These are phyloP conservation scores for Mortierella antarctica DNA, from an alignment of 192 early-diverging fungal genomes.

Conservation along the genomic window DNA sequence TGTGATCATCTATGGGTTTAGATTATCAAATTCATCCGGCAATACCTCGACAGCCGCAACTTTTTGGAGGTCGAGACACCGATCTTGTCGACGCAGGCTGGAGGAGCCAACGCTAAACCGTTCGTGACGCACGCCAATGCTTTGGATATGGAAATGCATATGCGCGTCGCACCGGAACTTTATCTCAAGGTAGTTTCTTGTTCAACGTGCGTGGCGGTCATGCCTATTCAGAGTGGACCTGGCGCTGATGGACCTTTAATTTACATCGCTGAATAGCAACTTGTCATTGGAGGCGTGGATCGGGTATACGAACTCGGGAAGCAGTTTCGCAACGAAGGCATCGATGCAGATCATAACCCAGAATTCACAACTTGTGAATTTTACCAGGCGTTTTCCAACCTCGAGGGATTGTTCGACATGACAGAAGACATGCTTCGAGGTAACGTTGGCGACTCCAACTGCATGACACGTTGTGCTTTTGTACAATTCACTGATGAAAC, in stretches of 20 bases:
- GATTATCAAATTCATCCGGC: conserved; percentile 71
- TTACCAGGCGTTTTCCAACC: conserved; percentile 82
- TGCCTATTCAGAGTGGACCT: neutral
- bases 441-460: neutral
- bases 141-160: conserved; percentile 72
- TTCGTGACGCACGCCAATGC: conserved; percentile 78
- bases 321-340: conserved; percentile 92
- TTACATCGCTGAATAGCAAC: conserved; percentile 60
- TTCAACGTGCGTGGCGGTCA: neutral
- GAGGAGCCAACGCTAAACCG: conserved; percentile 86
- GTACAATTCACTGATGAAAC: neutral
- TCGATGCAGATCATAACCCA: conserved; percentile 90
- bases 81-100: conserved; percentile 73
- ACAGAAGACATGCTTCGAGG: conserved; percentile 77
- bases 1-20: conserved; percentile 3
- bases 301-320: conserved; percentile 91
- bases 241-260: neutral
- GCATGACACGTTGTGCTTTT: neutral
- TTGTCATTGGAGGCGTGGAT: conserved; percentile 88
- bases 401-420: conserved; percentile 73
- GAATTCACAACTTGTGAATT: conserved; percentile 94
- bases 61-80: conserved; percentile 93
- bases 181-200: conserved; percentile 72
- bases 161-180: conserved; percentile 88
- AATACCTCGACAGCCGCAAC: conserved; percentile 67